Conservation (phyloP, 1,284 basidiomycete species). For the Melanopsichium pennsylvanicum region DNA sequence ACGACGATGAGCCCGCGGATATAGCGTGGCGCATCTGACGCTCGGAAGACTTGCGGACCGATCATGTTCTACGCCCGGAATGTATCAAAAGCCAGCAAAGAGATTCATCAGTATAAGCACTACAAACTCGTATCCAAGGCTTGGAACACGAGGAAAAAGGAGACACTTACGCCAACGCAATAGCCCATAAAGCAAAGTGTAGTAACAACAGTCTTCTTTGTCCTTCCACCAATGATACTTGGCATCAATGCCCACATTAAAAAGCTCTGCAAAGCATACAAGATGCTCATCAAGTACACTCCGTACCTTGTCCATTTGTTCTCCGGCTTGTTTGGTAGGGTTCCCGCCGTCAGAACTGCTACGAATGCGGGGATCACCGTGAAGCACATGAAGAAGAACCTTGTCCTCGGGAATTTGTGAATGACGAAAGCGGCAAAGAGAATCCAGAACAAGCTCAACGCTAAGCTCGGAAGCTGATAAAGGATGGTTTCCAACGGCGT, state of each 20-base stretch:
- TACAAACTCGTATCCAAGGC: no score
- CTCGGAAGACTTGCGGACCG: slow-evolving; percentile 56
- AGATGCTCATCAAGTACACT: slow-evolving; percentile 55
- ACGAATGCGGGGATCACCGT: slow-evolving; percentile 16
- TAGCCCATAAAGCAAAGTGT: slow-evolving; percentile 60
- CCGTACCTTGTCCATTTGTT: slow-evolving; percentile 60
- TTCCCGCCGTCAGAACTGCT: slow-evolving; percentile 29
- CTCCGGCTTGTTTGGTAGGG: slow-evolving; percentile 14
- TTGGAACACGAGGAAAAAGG: no score
- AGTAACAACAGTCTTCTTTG: slow-evolving; percentile 60
- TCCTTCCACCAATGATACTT: slow-evolving; percentile 62
- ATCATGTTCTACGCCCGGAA: slow-evolving; percentile 24
- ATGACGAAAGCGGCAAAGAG: slow-evolving; percentile 60
- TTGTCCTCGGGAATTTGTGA: slow-evolving; percentile 30
- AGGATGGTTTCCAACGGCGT: slow-evolving; percentile 58
- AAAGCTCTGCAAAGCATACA: slow-evolving; percentile 57
- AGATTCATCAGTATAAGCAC: no score
- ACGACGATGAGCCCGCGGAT: slow-evolving; percentile 53
- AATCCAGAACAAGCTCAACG: slow-evolving; percentile 60
- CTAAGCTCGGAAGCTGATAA: slow-evolving; percentile 58
- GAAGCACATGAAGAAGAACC: slow-evolving; percentile 63
- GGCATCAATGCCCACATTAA: slow-evolving; percentile 60
- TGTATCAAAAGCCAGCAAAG: neutral
- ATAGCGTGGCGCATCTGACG: slow-evolving; percentile 63
- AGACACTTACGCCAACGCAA: slow-evolving; percentile 46